Evolutionary conservation across 1,284 basidiomycete species (phyloP).

Genomic region (Boletellus deceptivus): DNA sequence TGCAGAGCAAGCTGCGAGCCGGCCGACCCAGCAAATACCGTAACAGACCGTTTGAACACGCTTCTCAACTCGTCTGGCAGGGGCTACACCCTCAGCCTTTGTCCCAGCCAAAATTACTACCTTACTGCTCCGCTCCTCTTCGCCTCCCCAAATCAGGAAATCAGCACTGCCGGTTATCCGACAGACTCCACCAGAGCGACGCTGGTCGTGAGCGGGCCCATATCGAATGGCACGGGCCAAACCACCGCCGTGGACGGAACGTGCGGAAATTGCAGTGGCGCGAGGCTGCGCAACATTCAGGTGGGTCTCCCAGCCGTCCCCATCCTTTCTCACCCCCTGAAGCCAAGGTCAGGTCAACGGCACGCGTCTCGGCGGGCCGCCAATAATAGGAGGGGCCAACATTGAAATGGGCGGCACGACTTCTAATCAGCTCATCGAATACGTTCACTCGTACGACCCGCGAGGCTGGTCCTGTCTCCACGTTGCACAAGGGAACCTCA

Average conservation of each 20-base stretch:
- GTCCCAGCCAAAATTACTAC: conserved; percentile 58
- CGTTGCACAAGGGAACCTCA: conserved; percentile 60
- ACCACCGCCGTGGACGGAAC: conserved; percentile 70
- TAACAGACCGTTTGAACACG: conserved; percentile 68
- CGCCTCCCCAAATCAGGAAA: conserved; percentile 67
- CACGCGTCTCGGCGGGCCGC: conserved; percentile 49
- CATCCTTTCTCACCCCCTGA: conserved; percentile 33
- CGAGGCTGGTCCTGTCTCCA: conserved; percentile 77
- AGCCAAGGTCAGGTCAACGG: conserved; percentile 58
- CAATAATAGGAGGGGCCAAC: conserved; percentile 64
- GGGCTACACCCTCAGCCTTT: conserved; percentile 64
- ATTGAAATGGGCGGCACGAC: conserved; percentile 78
- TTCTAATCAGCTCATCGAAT: conserved; percentile 65
- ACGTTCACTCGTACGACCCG: conserved; percentile 67
- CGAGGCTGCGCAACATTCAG: conserved; percentile 70
- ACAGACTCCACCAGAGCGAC: conserved; percentile 52
- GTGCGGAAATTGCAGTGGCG: conserved; percentile 54
- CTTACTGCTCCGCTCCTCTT: conserved; percentile 66
- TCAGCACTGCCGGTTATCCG: conserved; percentile 75
- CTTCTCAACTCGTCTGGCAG: conserved; percentile 63
- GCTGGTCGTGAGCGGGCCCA: conserved; percentile 55
- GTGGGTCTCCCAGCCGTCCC: conserved; percentile 34
- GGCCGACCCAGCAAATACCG: conserved; percentile 57
- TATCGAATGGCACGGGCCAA: conserved; percentile 56
- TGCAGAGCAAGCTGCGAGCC: conserved; percentile 41